Evolutionary conservation across 129 eudicot genomes (phyloP).

Genomic region (Artemisia tridentata): DNA sequence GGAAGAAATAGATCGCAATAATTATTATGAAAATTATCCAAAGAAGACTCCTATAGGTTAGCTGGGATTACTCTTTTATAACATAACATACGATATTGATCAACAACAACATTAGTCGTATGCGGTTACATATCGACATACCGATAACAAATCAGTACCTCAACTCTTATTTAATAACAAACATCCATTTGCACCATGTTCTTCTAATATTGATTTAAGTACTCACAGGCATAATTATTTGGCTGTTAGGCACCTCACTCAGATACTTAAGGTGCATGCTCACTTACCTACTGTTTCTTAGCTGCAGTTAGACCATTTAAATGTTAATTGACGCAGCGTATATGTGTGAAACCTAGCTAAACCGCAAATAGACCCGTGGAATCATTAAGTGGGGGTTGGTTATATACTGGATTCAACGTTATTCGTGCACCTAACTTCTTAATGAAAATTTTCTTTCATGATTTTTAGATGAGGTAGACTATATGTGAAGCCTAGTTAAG

Average conservation of each 20-base stretch:
- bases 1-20: background rate
- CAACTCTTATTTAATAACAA: background rate
- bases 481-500: background rate
- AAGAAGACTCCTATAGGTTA: background rate
- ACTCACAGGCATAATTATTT: background rate
- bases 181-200: background rate
- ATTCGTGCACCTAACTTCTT: too few relatives aligned
- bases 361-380: too few relatives aligned
- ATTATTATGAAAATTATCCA: conserved; percentile 6
- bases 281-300: too few relatives aligned
- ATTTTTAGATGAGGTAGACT: too few relatives aligned
- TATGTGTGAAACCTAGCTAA: background rate
- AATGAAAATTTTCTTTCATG: too few relatives aligned
- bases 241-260: conserved; percentile 2
- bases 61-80: background rate
- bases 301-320: too few relatives aligned
- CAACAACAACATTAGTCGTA: background rate
- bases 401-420: too few relatives aligned
- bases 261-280: background rate
- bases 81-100: background rate
- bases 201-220: background rate
- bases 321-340: background rate
- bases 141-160: background rate
- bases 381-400: too few relatives aligned
- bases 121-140: background rate